A percentile compares a stretch with the other conserved stretches of the same genome.
These are phyloP conservation scores for Suaeda aralocaspica DNA, from an alignment of 148 eudicot genomes.

Conservation along the genomic window DNA sequence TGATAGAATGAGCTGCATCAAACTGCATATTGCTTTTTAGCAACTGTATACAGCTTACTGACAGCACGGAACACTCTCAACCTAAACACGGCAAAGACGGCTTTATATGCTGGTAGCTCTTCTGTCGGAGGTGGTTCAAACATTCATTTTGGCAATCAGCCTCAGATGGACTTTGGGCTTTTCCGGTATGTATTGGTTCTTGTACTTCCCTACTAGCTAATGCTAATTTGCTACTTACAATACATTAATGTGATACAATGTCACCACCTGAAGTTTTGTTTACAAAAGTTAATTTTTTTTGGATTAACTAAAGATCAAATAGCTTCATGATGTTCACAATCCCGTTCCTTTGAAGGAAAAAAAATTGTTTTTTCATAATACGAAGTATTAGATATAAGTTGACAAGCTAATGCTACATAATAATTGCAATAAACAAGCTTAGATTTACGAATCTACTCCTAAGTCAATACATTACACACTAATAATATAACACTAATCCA, in stretches of 20 bases:
- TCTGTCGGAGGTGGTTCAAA: conserved; percentile 66
- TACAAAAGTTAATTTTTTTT: not conserved
- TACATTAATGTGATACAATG: too few relatives aligned
- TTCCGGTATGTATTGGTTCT: too few relatives aligned
- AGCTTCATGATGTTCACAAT: not conserved
- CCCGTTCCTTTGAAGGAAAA: not conserved
- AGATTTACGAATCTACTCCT: not conserved
- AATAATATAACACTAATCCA: not conserved
- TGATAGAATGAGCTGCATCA: too few relatives aligned
- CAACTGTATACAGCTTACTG: conserved; percentile 46
- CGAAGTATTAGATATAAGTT: not conserved
- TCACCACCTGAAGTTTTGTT: not conserved
- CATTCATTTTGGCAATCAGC: conserved; percentile 82
- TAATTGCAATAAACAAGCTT: not conserved
- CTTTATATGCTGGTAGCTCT: conserved; percentile 54
- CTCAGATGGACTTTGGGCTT: conserved; percentile 84
- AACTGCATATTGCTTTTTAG: not conserved
- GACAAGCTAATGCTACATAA: not conserved
- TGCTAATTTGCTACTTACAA: too few relatives aligned
- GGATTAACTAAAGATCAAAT: not conserved
- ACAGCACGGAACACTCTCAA: conserved; percentile 47
- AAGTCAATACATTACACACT: too few relatives aligned
- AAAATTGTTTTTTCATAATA: not conserved
- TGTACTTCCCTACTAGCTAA: too few relatives aligned
- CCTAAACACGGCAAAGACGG: conserved; percentile 52